Conservation (phyloP, 164 flowering plant genomes). For the Hamamelis virginiana region DNA sequence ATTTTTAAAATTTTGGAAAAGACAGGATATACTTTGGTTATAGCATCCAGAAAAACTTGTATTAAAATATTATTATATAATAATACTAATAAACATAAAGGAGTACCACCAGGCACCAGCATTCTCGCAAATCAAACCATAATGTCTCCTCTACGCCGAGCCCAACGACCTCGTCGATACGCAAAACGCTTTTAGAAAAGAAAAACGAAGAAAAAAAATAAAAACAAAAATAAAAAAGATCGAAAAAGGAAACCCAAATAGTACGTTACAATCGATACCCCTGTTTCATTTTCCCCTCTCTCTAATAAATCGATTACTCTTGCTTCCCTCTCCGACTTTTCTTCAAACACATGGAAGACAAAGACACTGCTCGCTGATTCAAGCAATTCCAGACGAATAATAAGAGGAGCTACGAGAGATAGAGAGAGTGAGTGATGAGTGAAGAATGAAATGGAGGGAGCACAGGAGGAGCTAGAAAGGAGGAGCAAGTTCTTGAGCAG, state of each 20-base stretch:
- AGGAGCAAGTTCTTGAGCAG: conserved; percentile 81
- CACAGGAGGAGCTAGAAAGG: conserved; percentile 81
- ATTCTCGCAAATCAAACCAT: conserved; percentile 5
- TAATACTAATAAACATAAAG: no score
- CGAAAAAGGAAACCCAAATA: not conserved
- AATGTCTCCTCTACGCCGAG: conserved; percentile 14
- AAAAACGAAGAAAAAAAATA: not conserved
- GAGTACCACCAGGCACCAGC: no score
- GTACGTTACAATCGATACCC: conserved; percentile 1
- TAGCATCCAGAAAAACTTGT: no score
- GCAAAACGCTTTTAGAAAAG: conserved; percentile 13
- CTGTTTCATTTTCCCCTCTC: not conserved
- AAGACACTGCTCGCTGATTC: not conserved
- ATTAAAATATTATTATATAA: no score
- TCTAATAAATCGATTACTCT: not conserved
- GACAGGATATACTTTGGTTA: no score
- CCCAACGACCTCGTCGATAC: conserved; percentile 18
- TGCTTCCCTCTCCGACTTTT: not conserved
- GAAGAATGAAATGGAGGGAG: conserved; percentile 56
- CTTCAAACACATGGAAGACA: no score
- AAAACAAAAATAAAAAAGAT: conserved; percentile 2
- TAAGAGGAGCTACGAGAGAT: no score
- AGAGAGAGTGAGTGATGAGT: conserved; percentile 7
- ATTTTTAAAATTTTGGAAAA: no score
- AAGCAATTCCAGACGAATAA: not conserved